A percentile compares a stretch with the other conserved stretches of the same genome.
Conservation (phyloP, 768 basidiomycete genomes). For the Termitomyces sp. region DNA sequence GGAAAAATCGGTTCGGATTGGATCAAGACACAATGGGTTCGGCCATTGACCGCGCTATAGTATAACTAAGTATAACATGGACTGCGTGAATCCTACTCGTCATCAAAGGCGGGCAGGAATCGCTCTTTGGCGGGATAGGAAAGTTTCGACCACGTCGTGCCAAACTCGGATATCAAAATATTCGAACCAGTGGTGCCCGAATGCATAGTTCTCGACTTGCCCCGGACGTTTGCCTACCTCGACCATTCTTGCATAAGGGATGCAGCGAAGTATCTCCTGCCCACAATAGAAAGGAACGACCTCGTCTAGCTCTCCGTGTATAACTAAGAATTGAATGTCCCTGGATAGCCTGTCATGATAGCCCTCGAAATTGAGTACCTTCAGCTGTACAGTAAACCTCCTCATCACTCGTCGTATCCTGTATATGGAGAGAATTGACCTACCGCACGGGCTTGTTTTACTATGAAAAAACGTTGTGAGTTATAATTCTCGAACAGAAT, state of each 20-base stretch:
- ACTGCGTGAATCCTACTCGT: neutral
- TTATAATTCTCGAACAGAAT: neutral
- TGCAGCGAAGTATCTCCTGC: slow-evolving; percentile 27
- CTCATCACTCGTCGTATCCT: neutral
- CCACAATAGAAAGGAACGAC: slow-evolving; percentile 33
- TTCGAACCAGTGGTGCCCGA: slow-evolving; percentile 43
- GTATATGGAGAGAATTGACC: slow-evolving; percentile 2
- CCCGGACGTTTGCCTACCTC: slow-evolving; percentile 27
- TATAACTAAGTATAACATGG: neutral
- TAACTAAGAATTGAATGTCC: slow-evolving; percentile 29
- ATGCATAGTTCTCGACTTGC: slow-evolving; percentile 29
- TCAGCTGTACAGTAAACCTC: slow-evolving; percentile 14
- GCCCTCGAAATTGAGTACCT: slow-evolving; percentile 24
- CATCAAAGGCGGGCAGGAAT: slow-evolving; percentile 6
- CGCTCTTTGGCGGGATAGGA: slow-evolving; percentile 17
- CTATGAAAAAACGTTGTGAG: slow-evolving; percentile 13
- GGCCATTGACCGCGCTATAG: slow-evolving; percentile 30
- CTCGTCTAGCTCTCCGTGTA: slow-evolving; percentile 35
- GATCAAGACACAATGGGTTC: slow-evolving; percentile 39
- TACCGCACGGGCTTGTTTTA: slow-evolving; percentile 29
- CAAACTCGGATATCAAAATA: slow-evolving; percentile 39
- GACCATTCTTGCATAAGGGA: slow-evolving; percentile 32
- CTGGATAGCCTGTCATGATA: slow-evolving; percentile 26
- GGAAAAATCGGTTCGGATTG: slow-evolving; percentile 25
- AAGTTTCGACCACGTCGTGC: slow-evolving; percentile 32